phyloP scores from a whole-genome alignment of 202 grass and related monocot genomes.

The Schoenoplectus triqueter region DNA sequence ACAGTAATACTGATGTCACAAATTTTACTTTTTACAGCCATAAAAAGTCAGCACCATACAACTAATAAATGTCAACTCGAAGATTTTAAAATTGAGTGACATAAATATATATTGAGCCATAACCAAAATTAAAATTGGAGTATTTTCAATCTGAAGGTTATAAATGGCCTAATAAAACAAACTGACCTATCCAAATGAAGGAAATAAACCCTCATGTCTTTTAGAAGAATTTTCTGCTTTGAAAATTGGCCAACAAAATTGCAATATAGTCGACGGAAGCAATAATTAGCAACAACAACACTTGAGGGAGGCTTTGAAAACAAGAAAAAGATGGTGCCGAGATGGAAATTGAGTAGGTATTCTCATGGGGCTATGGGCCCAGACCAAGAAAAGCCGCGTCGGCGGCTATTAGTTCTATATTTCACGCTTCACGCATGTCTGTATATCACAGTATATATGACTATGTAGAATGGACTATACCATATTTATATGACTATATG shows the following conservation, averaged over 20 bases:
- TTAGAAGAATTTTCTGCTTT: neutral
- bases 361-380: neutral
- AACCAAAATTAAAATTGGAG: too few species aligned
- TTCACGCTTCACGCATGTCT: too few species aligned
- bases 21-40: too few species aligned
- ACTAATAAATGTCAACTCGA: too few species aligned
- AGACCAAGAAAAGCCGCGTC: conserved; percentile 32
- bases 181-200: neutral
- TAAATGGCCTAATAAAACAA: neutral
- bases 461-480: neutral
- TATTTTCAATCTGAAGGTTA: too few species aligned
- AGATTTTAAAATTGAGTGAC: too few species aligned
- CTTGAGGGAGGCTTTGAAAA: neutral
- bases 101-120: too few species aligned
- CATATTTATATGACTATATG: too few species aligned
- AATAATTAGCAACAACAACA: conserved; percentile 1
- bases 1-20: too few species aligned
- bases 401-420: conserved; percentile 1
- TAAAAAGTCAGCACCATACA: too few species aligned
- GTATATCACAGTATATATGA: neutral
- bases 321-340: neutral
- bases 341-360: neutral
- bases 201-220: neutral
- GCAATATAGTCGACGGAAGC: neutral
- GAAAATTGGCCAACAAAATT: neutral